Base-by-base conservation (phyloP, 495 filamentous ascomycete species). In the Neurospora sublineolata region DNA sequence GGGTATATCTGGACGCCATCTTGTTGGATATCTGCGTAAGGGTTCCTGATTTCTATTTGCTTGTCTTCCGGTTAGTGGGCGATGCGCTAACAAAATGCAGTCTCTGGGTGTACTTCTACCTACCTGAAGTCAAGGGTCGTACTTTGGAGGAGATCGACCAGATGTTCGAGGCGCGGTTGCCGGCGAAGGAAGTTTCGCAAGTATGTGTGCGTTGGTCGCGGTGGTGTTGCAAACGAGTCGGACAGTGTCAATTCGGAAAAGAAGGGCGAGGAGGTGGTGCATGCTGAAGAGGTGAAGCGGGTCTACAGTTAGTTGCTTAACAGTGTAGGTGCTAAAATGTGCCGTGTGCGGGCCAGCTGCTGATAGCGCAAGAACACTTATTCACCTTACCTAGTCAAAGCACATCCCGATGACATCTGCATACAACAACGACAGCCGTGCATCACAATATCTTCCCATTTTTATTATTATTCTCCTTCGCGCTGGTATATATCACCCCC, bases 1-100 rank as follows among this genome's bases (percentile, higher is more conserved):
- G 84, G 85, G 7, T 89, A 87, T 76, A 88, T 88, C 68, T 84
- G 83, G 83, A 77, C 81, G 3, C 84, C 82, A 6, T 77, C 77
- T 4, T 84, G 79, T 8, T 33, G 52, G 4, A 68, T 70, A 38
- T 72, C 74, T 6, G 72, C 78, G 5, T 87, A 83, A 79, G 78
- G 87, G 7, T 87, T 77, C 72, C 85, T 80, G 74, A 76, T 87
- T n/a, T 85, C n/a, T n/a, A n/a, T n/a, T n/a, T 16, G 4, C 20
- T n/a, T n/a, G n/a, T n/a, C n/a, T n/a, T n/a, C n/a, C n/a, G n/a
- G 76, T 83, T 84, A 72, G 87, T 87, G 73, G 83, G 82, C 33
- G 80, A 85, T 12, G 85, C 82, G 1, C 73, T 87, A 18, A 87
- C 87, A 46, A 82, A 70, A 87, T 89, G 78, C 84, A 82, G 73